phyloP scores from a whole-genome alignment of 78 protist genomes.

The Planoprotostelium fungivorum region DNA sequence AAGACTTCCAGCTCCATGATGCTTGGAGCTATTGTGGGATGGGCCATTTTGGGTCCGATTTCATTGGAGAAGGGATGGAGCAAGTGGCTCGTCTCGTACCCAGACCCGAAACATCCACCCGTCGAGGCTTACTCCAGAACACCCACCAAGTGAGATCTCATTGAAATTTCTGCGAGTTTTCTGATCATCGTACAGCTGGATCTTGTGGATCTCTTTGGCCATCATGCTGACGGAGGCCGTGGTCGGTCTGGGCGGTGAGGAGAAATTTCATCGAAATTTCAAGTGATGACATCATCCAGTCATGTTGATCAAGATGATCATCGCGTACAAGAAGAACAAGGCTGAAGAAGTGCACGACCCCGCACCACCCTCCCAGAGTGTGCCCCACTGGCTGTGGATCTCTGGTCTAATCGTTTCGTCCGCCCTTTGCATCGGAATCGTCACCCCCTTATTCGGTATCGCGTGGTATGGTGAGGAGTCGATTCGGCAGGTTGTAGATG shows the following conservation, averaged over 20 bases:
- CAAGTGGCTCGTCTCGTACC: neutral
- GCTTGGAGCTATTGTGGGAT: conserved; percentile 57
- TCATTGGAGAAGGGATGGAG: conserved; percentile 51
- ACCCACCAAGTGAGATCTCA: neutral
- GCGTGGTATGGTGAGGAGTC: conserved; percentile 3
- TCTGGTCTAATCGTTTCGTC: conserved; percentile 59
- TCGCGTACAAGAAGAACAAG: neutral
- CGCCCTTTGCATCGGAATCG: conserved; percentile 16
- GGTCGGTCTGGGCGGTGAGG: conserved; percentile 22
- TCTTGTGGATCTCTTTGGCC: conserved; percentile 68
- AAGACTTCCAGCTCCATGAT: conserved; percentile 54
- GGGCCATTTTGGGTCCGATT: conserved; percentile 78
- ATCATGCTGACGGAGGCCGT: conserved; percentile 65
- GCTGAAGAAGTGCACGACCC: conserved; percentile 21
- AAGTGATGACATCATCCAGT: neutral
- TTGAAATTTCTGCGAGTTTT: neutral
- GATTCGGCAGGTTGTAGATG: neutral
- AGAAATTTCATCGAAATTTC: too few species aligned
- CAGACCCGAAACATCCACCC: neutral
- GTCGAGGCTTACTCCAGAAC: neutral
- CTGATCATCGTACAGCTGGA: conserved; percentile 60
- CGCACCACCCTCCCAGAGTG: conserved; percentile 30
- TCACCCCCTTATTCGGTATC: conserved; percentile 19
- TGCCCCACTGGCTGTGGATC: conserved; percentile 66
- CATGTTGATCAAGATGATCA: neutral